Percentiles rank a stretch among this genome's conserved stretches.
Conservation (phyloP, 177 flowering plant genomes). For the Vitis hybrid region DNA sequence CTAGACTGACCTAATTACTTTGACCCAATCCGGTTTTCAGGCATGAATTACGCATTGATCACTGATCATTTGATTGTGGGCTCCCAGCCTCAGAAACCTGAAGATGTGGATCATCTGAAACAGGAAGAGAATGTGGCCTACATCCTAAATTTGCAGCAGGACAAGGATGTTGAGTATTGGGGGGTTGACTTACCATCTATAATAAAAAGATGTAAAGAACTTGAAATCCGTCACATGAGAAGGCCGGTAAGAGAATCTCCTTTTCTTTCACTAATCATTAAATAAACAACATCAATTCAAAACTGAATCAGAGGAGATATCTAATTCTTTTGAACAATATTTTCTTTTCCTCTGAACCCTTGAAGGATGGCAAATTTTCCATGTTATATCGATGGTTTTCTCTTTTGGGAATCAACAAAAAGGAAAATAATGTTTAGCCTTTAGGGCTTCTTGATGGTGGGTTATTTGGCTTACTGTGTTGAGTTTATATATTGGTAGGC, state of each 20-base stretch:
- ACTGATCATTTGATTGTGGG: slow-evolving; percentile 79
- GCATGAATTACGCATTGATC: slow-evolving; percentile 86
- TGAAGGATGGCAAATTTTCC: too few species aligned
- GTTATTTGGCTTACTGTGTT: neutral
- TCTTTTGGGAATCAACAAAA: too few species aligned
- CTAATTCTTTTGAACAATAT: too few species aligned
- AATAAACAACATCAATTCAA: too few species aligned
- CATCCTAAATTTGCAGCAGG: slow-evolving; percentile 90
- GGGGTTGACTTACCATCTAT: slow-evolving; percentile 71
- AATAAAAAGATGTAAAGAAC: slow-evolving; percentile 51
- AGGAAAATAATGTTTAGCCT: too few species aligned
- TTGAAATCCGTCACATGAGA: slow-evolving; percentile 86
- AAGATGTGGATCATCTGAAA: slow-evolving; percentile 82
- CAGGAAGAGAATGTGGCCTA: slow-evolving; percentile 75
- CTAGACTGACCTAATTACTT: neutral
- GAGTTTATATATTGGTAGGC: slow-evolving; percentile 45
- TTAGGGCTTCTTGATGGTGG: neutral
- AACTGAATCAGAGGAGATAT: too few species aligned
- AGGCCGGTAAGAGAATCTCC: slow-evolving; percentile 69
- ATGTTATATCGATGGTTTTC: too few species aligned
- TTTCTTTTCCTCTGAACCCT: too few species aligned
- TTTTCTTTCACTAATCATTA: too few species aligned
- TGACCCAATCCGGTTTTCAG: slow-evolving; percentile 32
- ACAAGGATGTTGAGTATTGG: slow-evolving; percentile 84
- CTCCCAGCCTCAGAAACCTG: slow-evolving; percentile 94